Base-by-base conservation (phyloP, 2,329 filamentous ascomycete genomes). In the Trichoderma atrobrunneum region DNA sequence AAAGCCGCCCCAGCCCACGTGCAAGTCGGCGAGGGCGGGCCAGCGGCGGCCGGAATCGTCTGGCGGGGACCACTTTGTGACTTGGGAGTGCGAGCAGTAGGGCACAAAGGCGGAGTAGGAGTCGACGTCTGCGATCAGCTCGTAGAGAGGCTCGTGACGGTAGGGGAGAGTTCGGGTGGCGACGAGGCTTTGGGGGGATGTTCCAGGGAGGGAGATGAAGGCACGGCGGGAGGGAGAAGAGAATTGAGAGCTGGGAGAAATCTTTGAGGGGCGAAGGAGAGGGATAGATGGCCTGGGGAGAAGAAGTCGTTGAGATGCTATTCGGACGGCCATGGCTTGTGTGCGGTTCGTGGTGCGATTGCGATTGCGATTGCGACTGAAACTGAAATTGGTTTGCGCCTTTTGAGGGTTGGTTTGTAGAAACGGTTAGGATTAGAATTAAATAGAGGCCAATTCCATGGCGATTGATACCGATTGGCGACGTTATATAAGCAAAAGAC, bases 101-200 rank as follows among this genome's bases (percentile, higher is more conserved):
- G 96, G 96, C n/a, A 99, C 89, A 86, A 98, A 99, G 75, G 85
- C 81, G 48, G 87, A 85, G 88, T 99, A 99, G 74, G 89, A 90
- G 81, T 93, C 89, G 75, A 99, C 90, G 82, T 98, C 94, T 83
- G 94, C 90, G 81, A 99, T 95, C 70, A 98, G 88, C 76, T 87
- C 86, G 88, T 96, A 99, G 76, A 99, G 90, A 1, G 89, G 85
- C 5, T 82, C 78, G 36, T 90, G 85, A 0, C 90, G 84, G 85
- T 97, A 97, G 16, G 93, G 92, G 16, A 98, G 91, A 5, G 87
- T 92, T 73, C 94, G 92, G 24, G 87, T 86, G 12, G 94, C 94
- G 66, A 88, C 89, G 72, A 98, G 87, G 75, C 85, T 89, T 79
- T 95, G 93, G 80, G 81, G 76, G 73, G 79, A 72, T 76, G 76